Base-by-base conservation (phyloP, 83 land plant species). In the Larix sibirica region DNA sequence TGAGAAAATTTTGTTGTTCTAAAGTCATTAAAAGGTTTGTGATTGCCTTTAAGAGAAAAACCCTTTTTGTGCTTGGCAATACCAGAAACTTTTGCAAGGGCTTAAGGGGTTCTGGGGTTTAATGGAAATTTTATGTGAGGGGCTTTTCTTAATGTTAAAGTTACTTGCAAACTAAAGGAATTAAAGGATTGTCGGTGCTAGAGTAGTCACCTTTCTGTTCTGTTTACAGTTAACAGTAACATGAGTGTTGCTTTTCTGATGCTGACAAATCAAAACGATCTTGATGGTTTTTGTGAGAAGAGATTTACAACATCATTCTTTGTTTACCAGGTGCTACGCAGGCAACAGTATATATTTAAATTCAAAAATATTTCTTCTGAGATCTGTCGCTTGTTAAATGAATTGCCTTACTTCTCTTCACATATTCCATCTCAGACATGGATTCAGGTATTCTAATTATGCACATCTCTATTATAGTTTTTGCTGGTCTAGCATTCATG, bases 271-370 rank as follows among this genome's bases (percentile, higher is more conserved):
- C 33, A 76, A 76, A n/a, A 50, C 26, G 14, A 13, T 76, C 33
- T 13, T 76, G 60, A 50, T 76, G 14, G 33, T 54, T 76, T 50
- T 50, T 76, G 61, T 50, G 12, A 76, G 79, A 50, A 76, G 76
- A 56, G 24, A 12, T 76, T 76, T 24, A 76, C 79, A 9, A 4
- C 24, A 23, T 24, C 16, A 76, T 76, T 24, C 31, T 24, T 76
- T 26, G 33, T 5, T 23, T 54, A 16, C 50, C 79, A 76, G 79
- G 79, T 76, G 56, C 79, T 76, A 21, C 79, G 62, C 60, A 76
- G 62, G 20, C 60, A 76, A 7, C 79, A 76, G 33, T 50, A 18
- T 76, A 24, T 56, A 2, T 1, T 61, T 26, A 76, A 54, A 76
- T 76, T 76, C 28, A 6, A 60, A 54, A 76, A 54, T 23, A 31